phyloP scores from a whole-genome alignment of 768 basidiomycete species.

The Suillus fuscotomentosus region DNA sequence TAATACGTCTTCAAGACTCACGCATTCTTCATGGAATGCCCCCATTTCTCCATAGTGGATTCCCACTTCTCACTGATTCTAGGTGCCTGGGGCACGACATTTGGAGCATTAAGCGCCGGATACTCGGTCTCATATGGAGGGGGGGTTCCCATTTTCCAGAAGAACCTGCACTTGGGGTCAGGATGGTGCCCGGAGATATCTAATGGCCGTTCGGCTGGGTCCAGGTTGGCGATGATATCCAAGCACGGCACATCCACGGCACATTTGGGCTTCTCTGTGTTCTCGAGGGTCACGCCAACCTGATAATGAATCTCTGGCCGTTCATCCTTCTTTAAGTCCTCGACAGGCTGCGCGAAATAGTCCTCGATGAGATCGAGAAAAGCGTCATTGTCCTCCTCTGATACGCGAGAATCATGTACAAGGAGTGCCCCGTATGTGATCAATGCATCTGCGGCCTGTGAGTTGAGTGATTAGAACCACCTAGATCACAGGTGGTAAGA shows the following conservation, averaged over 20 bases:
- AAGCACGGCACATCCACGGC: slow-evolving; percentile 83
- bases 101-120: slow-evolving; percentile 74
- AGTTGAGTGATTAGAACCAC: background rate
- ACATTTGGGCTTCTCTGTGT: slow-evolving; percentile 90
- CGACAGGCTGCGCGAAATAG: slow-evolving; percentile 78
- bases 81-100: slow-evolving; percentile 72
- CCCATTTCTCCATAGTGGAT: slow-evolving; percentile 81
- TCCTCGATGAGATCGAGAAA: slow-evolving; percentile 93
- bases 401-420: slow-evolving; percentile 81
- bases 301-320: slow-evolving; percentile 88
- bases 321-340: slow-evolving; percentile 69
- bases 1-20: slow-evolving; percentile 36
- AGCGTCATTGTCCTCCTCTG: slow-evolving; percentile 72
- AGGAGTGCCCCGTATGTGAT: slow-evolving; percentile 86
- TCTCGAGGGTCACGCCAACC: slow-evolving; percentile 93
- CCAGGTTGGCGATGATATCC: slow-evolving; percentile 71
- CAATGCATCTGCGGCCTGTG: slow-evolving; percentile 78
- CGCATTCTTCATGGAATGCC: slow-evolving; percentile 84
- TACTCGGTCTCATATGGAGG: slow-evolving; percentile 80
- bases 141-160: slow-evolving; percentile 77
- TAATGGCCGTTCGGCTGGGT: slow-evolving; percentile 77
- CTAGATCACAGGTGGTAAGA: slow-evolving; percentile 4
- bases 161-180: slow-evolving; percentile 95
- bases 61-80: slow-evolving; percentile 64
- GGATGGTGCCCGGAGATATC: slow-evolving; percentile 79